Percentiles rank a stretch among this genome's conserved stretches.
These are phyloP conservation scores for Debaryomycetaceae sp. DNA, from an alignment of 1,139 yeast genomes.

Conservation along the genomic window DNA sequence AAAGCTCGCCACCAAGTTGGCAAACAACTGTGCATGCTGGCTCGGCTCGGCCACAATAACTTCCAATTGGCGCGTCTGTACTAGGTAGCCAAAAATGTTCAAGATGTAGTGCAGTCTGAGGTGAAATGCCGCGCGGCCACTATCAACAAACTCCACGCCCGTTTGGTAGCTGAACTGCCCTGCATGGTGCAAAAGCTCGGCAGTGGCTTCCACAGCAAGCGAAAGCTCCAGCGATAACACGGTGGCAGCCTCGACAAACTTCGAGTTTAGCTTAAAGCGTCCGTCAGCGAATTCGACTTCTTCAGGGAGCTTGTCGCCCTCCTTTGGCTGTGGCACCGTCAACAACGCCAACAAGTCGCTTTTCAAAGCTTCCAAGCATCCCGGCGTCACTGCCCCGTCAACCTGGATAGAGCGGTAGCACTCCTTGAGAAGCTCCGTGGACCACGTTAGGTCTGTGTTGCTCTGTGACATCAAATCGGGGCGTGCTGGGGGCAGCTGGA, in stretches of 20 bases:
- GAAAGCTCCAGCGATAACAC: conserved; percentile 45
- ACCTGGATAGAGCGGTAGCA: conserved; percentile 33
- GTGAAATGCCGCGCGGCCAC: conserved; percentile 69
- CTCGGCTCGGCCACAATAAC: conserved; percentile 14
- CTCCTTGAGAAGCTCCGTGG: conserved; percentile 28
- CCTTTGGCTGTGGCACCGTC: conserved; percentile 35
- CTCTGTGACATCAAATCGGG: too few relatives aligned
- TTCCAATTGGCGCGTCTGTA: conserved; percentile 29
- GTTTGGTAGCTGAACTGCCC: conserved; percentile 36
- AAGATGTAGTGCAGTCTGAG: conserved; percentile 67
- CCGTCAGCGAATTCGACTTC: conserved; percentile 45
- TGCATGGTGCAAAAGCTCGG: conserved; percentile 38
- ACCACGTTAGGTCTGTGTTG: conserved; percentile 23
- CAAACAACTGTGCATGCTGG: conserved; percentile 22
- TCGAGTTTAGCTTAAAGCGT: conserved; percentile 65
- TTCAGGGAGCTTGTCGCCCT: conserved; percentile 47
- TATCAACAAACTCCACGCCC: conserved; percentile 57
- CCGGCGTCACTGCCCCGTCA: conserved; percentile 23
- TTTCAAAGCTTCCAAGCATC: conserved; percentile 23
- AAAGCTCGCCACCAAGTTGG: conserved; percentile 50
- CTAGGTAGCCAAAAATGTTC: conserved; percentile 60
- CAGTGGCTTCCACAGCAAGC: conserved; percentile 33
- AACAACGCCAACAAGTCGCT: conserved; percentile 49
- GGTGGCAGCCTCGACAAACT: conserved; percentile 51
- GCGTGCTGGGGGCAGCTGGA: too few relatives aligned